Percentiles rank a stretch among this genome's conserved stretches.
These are phyloP conservation scores for Schizochytrium sp. DNA, from an alignment of 108 stramenopile species.

Conservation along the genomic window DNA sequence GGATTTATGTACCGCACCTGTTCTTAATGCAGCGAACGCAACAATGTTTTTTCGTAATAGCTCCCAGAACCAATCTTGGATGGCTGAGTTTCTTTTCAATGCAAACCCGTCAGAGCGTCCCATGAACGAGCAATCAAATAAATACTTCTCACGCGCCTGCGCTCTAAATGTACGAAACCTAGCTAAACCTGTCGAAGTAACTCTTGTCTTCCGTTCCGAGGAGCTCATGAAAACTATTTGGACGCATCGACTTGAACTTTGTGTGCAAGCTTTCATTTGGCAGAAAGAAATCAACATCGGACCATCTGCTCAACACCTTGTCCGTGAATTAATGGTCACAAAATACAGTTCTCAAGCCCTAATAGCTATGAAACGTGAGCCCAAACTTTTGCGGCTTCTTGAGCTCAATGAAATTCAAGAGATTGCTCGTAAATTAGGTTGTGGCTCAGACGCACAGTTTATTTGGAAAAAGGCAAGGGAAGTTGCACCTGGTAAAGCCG, in stretches of 20 bases:
- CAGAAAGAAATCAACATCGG: background rate
- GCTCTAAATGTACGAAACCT: background rate
- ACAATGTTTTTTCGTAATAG: background rate
- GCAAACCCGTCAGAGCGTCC: background rate
- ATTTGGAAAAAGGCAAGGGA: background rate
- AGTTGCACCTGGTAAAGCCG: background rate
- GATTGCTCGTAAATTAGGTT: background rate
- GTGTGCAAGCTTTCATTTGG: background rate
- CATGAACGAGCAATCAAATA: background rate
- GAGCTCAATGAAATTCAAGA: background rate
- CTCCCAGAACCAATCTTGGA: background rate
- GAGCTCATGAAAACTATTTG: no score
- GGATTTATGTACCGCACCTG: background rate
- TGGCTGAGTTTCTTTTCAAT: background rate
- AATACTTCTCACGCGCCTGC: background rate
- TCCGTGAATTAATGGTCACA: slow-evolving; percentile 3
- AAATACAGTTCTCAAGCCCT: background rate
- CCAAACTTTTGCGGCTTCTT: background rate
- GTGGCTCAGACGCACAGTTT: background rate
- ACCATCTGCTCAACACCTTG: background rate
- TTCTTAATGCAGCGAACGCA: background rate
- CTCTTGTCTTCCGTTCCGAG: no score
- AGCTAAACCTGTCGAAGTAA: no score
- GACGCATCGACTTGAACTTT: background rate
- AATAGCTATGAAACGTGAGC: background rate